phyloP scores from a whole-genome alignment of 768 basidiomycete genomes.

The Podaxis sp. region DNA sequence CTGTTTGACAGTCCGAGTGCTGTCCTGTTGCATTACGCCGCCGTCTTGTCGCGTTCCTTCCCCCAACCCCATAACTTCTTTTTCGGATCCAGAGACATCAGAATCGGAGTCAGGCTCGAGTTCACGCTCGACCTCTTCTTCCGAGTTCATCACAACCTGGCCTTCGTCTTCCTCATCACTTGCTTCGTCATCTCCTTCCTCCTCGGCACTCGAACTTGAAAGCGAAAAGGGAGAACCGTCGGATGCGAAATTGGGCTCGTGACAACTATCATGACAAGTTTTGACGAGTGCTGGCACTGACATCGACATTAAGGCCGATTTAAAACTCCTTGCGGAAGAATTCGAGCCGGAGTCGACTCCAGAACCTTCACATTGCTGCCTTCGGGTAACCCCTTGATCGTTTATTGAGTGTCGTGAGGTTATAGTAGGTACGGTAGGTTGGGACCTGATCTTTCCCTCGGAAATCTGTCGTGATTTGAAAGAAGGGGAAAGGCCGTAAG shows the following conservation, averaged over 20 bases:
- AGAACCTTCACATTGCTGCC: background rate
- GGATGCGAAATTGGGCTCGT: background rate
- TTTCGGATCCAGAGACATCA: background rate
- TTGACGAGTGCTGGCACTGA: background rate
- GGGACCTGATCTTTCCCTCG: constrained; percentile 1
- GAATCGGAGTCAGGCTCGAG: constrained; percentile 9
- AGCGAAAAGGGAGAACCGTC: background rate
- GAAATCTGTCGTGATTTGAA: background rate
- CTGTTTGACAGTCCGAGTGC: background rate
- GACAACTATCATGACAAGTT: background rate
- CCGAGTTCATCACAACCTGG: constrained; percentile 3
- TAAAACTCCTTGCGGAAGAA: constrained; percentile 1
- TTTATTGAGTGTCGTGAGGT: background rate
- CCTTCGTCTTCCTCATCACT: background rate
- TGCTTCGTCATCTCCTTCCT: background rate
- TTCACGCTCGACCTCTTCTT: constrained; percentile 13
- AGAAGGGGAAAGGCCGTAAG: background rate
- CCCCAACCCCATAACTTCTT: background rate
- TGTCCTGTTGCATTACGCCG: background rate
- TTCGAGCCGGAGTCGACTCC: background rate
- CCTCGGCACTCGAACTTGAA: constrained; percentile 1
- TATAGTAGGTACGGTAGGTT: background rate
- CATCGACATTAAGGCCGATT: background rate
- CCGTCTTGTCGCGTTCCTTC: background rate
- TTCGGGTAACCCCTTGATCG: background rate